These are phyloP conservation scores for Paraphysoderma sedebokerense DNA, from an alignment of 371 early-diverging fungal genomes.

Conservation along the genomic window DNA sequence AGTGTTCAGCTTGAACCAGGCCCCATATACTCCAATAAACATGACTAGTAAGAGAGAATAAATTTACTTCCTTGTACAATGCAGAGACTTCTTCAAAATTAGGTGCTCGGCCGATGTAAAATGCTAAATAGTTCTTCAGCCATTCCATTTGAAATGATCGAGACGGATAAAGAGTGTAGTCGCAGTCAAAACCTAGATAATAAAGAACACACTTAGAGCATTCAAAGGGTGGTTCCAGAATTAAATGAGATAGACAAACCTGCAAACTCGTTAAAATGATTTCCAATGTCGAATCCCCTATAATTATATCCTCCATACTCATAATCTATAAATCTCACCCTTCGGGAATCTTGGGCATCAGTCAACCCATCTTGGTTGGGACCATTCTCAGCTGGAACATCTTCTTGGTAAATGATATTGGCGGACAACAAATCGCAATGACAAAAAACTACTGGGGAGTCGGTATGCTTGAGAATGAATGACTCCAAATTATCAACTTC, in stretches of 20 bases:
- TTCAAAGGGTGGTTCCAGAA: neutral
- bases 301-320: constrained; percentile 77
- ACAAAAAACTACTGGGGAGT: constrained; percentile 67
- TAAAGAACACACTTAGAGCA: neutral
- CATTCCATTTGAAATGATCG: constrained; percentile 49
- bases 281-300: constrained; percentile 85
- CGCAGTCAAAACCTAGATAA: constrained; percentile 64
- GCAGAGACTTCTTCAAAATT: constrained; percentile 23
- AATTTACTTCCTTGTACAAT: constrained; percentile 54
- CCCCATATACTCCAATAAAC: constrained; percentile 90
- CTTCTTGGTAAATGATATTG: constrained; percentile 57
- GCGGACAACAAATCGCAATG: constrained; percentile 83
- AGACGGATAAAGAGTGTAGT: constrained; percentile 63
- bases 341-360: neutral
- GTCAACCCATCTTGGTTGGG: neutral
- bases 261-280: constrained; percentile 86
- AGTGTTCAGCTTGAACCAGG: constrained; percentile 60
- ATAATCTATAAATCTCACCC: constrained; percentile 74
- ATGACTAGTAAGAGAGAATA: constrained; percentile 74
- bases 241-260: constrained; percentile 11
- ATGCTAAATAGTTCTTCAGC: constrained; percentile 35
- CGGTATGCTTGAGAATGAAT: too few relatives aligned
- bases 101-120: neutral
- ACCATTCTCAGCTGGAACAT: neutral
- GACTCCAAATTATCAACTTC: constrained; percentile 20